Evolutionary conservation across 1,284 basidiomycete species (phyloP), one percentile per base, ranked within the genome.

Genomic region (Sanguinoderma infundibulare): DNA sequence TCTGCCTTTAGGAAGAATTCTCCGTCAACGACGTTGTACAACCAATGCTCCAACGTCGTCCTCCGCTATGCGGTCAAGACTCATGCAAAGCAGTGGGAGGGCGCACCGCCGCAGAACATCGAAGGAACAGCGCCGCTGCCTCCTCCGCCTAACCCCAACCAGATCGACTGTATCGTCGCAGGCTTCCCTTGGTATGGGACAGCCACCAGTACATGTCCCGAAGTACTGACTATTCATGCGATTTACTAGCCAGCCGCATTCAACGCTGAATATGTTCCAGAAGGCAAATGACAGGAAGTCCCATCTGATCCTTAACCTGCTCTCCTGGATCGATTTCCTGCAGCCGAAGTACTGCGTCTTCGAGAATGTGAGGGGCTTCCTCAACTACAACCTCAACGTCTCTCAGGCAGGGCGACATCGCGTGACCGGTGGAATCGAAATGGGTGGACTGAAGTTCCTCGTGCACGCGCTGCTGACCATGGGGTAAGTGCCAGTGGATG

Each of bases 341-440:
- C 73, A 75, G 34, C 90, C 91, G 0, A 75, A 77, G n/a, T 84
- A 83, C 57, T 84, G 83, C 61, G 80, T 87, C 64, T 84, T 92
- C 49, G 90, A 92, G 72, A 92, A 92, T 67, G 90, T 92, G 12
- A 78, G 83, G 0, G 91, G 90, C 0, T 91, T 92, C 67, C 67
- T 90, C 1, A 73, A 70, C 14, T 88, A 80, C 66, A 81, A 76
- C 12, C 80, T 92, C 20, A 81, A 83, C 58, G 78, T 84, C 0
- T 74, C 65, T 9, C 87, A 89, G 68, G 76, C 73, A 3, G 75
- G 78, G n/a, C 66, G 67, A 32, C 73, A 88, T 71, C 70, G 73
- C n/a, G 75, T 85, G 0, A 78, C 78, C 51, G 89, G 87, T 22
- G 88, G 87, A 0, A 83, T 91, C 39, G 77, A 81, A 30, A 84